Evolutionary conservation across 208 protist species (phyloP).

Genomic region (Willaertia magna): DNA sequence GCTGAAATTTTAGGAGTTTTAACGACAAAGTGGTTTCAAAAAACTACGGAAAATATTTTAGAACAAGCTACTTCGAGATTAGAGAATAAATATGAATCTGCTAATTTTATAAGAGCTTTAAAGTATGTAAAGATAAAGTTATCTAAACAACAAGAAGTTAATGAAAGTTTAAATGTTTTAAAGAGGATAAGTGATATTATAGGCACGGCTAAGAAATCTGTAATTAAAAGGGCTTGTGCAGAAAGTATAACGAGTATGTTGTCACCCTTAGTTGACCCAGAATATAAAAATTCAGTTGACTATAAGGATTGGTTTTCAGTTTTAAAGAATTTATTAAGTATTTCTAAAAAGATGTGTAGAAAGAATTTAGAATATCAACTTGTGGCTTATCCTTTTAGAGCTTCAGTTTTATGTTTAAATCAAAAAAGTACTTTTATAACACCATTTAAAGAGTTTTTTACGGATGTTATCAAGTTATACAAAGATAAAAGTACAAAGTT

Average conservation of each 20-base stretch:
- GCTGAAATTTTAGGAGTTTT: not conserved
- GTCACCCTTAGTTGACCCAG: not conserved
- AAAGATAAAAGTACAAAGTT: not conserved
- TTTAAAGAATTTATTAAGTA: not conserved
- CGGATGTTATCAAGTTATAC: not conserved
- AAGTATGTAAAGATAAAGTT: not conserved
- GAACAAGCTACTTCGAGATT: not conserved
- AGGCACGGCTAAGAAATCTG: not conserved
- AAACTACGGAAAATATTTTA: not conserved
- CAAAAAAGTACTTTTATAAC: not conserved
- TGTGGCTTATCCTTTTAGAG: not conserved
- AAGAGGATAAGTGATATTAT: not conserved
- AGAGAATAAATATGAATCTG: not conserved
- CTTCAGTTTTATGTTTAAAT: not conserved
- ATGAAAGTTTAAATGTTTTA: not conserved
- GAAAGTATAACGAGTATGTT: not conserved
- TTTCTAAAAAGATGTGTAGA: not conserved
- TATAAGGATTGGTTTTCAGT: not conserved
- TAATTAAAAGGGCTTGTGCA: not conserved
- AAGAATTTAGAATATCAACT: not conserved
- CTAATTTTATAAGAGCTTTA: not conserved
- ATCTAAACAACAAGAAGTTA: not conserved
- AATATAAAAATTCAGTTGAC: not conserved
- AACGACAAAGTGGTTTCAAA: not conserved
- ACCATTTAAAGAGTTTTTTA: not conserved